Base-by-base conservation (phyloP, 192 early-diverging fungal species). In the Thoreauomyces humboldtii region DNA sequence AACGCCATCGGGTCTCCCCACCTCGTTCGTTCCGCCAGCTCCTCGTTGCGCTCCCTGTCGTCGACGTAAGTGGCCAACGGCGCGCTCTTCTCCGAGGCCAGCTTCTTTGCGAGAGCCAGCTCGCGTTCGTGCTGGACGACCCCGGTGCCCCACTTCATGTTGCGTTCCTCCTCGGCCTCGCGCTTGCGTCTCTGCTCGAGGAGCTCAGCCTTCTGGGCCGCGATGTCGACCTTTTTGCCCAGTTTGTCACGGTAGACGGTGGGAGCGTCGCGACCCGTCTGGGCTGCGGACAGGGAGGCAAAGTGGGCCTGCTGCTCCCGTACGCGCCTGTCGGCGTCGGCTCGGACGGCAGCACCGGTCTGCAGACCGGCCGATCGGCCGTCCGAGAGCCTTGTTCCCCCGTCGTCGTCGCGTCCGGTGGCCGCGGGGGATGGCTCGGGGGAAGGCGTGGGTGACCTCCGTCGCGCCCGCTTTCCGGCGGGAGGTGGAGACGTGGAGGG, bases 1-100 rank as follows among this genome's bases (percentile, higher is more conserved):
- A 57, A 63, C 14, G 79, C 78, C 65, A 87, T 82, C 1, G 89
- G 87, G 69, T 91, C 89, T 25, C 85, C 78, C 89, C 89, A 91
- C 36, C 81, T 84, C 44, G 73, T 62, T 46, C 56, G 69, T 6
- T 76, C 73, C 17, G 73, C 80, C 53, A 77, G 61, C 58, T 80
- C 79, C 11, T 63, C 63, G 37, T 89, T 86, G 7, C 73, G 67
- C 25, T 83, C 78, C 14, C 53, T 52, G 28, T 83, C 73, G 47
- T 79, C 69, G 0, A 50, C 77, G 71, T 75, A 79, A 4, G 72
- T 54, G 35, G 79, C 75, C n/a, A 84, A 71, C 44, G 73, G 48
- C 32, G n/a, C 24, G 15, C 46, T 70, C 57, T 63, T 64, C 44
- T 75, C 74, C 50, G 74, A 63, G 15, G 63, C 41, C 12, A 73